Conservation (phyloP, 164 flowering plant genomes). For the Tetrastigma voinierianum region DNA sequence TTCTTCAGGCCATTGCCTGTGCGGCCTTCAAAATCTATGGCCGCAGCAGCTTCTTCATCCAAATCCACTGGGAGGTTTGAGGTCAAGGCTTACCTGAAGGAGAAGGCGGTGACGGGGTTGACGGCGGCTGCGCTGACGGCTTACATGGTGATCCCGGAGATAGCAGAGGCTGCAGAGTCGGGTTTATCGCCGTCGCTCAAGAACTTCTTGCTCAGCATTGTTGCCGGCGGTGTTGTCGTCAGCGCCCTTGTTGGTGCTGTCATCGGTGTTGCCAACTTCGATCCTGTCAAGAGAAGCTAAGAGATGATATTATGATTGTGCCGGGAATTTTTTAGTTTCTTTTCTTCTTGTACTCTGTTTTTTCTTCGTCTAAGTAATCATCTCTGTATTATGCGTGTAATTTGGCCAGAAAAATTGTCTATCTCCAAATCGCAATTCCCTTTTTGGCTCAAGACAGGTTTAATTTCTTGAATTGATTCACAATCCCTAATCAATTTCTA, state of each 20-base stretch:
- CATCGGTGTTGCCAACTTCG: constrained; percentile 76
- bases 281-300: constrained; percentile 75
- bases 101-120: constrained; percentile 60
- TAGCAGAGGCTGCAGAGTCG: constrained; percentile 67
- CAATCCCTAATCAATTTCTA: too few relatives aligned
- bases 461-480: not conserved
- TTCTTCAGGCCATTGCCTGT: constrained; percentile 58
- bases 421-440: constrained; percentile 7
- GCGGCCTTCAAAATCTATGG: constrained; percentile 27
- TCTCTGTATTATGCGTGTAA: constrained; percentile 11
- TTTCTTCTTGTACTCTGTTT: constrained; percentile 8
- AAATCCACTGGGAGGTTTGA: constrained; percentile 30
- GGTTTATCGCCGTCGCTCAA: constrained; percentile 69
- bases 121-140: constrained; percentile 63
- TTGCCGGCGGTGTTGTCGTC: constrained; percentile 70
- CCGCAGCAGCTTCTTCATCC: constrained; percentile 10
- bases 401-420: constrained; percentile 4
- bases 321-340: not conserved
- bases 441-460: not conserved
- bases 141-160: constrained; percentile 61
- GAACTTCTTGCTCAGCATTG: constrained; percentile 86
- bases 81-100: constrained; percentile 62
- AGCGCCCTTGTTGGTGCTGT: constrained; percentile 61
- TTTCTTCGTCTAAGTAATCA: constrained; percentile 5
- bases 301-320: not conserved